Evolutionary conservation across 2,329 filamentous ascomycete species (phyloP).

Genomic region (Hirsutella rhossiliensis): DNA sequence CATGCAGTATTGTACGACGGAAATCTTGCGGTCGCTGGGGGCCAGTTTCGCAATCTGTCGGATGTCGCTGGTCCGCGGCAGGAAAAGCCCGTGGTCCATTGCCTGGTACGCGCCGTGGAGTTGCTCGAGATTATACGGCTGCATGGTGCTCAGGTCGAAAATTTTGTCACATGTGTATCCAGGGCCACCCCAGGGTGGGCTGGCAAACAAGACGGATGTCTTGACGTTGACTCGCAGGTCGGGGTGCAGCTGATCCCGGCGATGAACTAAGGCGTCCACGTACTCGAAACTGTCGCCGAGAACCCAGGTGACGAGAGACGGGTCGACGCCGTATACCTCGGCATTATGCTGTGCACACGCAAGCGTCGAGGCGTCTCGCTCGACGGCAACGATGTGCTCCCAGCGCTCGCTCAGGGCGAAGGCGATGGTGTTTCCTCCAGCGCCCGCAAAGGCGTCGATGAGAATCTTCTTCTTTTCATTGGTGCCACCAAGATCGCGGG

Average conservation of each 20-base stretch:
- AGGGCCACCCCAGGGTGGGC: slow-evolving; percentile 49
- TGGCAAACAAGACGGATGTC: slow-evolving; percentile 40
- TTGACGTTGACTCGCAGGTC: slow-evolving; percentile 27
- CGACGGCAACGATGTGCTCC: slow-evolving; percentile 77
- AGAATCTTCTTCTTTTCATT: slow-evolving; percentile 49
- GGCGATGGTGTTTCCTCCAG: slow-evolving; percentile 90
- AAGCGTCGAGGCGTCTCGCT: slow-evolving; percentile 68
- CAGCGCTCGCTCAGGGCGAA: slow-evolving; percentile 74
- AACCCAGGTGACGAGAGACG: slow-evolving; percentile 68
- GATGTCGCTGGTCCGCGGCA: slow-evolving; percentile 77
- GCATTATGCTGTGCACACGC: slow-evolving; percentile 92
- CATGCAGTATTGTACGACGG: slow-evolving; percentile 85
- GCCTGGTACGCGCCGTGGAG: slow-evolving; percentile 50
- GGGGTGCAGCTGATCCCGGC: slow-evolving; percentile 22
- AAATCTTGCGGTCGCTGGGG: slow-evolving; percentile 42
- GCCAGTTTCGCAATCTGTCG: slow-evolving; percentile 58
- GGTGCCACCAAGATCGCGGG: slow-evolving; percentile 52
- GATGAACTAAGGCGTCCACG: slow-evolving; percentile 33
- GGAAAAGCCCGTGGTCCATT: slow-evolving; percentile 59
- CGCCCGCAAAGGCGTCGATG: slow-evolving; percentile 83
- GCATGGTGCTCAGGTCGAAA: slow-evolving; percentile 77
- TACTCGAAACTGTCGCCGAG: slow-evolving; percentile 77
- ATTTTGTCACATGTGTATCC: slow-evolving; percentile 48
- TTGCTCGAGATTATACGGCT: slow-evolving; percentile 63
- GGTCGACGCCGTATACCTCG: slow-evolving; percentile 64